phyloP scores from a whole-genome alignment of 345 rosid genomes.

The Boechera stricta region DNA sequence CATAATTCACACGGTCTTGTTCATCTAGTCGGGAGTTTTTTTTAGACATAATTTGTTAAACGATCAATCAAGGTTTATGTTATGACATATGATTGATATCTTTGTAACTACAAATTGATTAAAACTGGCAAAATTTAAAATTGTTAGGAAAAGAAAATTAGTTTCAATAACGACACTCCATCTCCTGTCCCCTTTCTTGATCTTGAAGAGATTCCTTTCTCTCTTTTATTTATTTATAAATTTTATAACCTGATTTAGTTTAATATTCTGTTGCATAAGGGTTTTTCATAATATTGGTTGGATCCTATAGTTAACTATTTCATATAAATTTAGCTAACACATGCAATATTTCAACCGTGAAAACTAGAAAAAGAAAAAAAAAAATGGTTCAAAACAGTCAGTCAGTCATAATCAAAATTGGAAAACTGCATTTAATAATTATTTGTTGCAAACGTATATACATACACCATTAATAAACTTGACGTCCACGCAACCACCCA shows the following conservation, averaged over 20 bases:
- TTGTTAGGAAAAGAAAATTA: conserved; percentile 17
- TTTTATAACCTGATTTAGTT: not conserved
- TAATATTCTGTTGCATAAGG: conserved; percentile 12
- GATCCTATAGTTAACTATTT: not conserved
- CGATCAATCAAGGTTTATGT: conserved; percentile 19
- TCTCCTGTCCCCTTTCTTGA: conserved; percentile 42
- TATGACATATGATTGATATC: conserved; percentile 3
- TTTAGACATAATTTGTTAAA: not conserved
- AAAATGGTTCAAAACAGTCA: conserved; percentile 8
- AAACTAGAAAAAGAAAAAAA: conserved; percentile 17
- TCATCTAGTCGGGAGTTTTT: not conserved
- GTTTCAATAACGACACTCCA: conserved; percentile 45
- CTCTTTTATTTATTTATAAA: conserved; percentile 18
- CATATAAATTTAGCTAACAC: conserved; percentile 13
- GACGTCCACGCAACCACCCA: conserved; percentile 75
- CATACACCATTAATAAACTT: conserved; percentile 60
- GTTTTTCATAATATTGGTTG: conserved; percentile 3
- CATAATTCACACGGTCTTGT: conserved; percentile 8
- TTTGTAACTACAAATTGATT: conserved; percentile 21
- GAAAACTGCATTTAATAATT: conserved; percentile 36
- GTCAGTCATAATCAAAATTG: conserved; percentile 38
- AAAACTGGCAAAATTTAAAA: not conserved
- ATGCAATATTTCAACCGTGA: conserved; percentile 21
- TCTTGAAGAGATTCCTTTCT: conserved; percentile 37
- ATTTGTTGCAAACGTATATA: conserved; percentile 50